A percentile compares a stretch with the other conserved stretches of the same genome.
Conservation (phyloP, 305 asterid species). For the Fraxinus paxiana region DNA sequence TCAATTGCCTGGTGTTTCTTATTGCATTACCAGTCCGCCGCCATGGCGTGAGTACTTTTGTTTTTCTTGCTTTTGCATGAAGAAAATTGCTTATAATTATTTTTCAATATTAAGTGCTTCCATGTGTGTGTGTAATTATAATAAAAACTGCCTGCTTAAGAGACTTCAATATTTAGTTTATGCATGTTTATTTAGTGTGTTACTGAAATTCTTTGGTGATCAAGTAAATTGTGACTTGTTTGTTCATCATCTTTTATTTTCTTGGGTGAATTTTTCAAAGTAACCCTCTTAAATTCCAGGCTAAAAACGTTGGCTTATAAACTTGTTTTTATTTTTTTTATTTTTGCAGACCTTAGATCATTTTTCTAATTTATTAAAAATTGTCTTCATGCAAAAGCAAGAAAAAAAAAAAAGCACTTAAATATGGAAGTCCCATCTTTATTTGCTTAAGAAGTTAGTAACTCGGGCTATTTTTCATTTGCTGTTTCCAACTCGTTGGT, state of each 20-base stretch:
- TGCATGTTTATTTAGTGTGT: background rate
- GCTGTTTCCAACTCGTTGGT: background rate
- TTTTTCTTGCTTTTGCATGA: background rate
- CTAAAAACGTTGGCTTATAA: background rate
- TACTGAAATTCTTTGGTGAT: background rate
- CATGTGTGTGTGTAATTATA: background rate
- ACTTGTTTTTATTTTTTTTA: no score
- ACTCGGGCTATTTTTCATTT: background rate
- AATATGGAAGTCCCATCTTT: no score
- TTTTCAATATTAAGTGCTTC: background rate
- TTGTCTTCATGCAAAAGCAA: background rate
- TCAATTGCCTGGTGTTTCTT: conserved; percentile 71
- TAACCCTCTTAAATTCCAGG: background rate
- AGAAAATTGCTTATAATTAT: background rate
- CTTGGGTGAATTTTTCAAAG: background rate
- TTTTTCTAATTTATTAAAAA: background rate
- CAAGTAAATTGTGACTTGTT: background rate
- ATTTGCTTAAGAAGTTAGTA: background rate
- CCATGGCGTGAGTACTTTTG: conserved; percentile 68
- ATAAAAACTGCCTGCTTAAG: background rate
- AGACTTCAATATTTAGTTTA: no score
- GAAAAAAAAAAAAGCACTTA: no score
- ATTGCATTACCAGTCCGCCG: conserved; percentile 83
- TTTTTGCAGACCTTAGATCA: background rate
- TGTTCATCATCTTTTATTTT: background rate